Percentiles rank a stretch among this genome's conserved stretches.
These are phyloP conservation scores for Diaporthe citrichinensis DNA, from an alignment of 2,329 filamentous ascomycete species.

Conservation along the genomic window DNA sequence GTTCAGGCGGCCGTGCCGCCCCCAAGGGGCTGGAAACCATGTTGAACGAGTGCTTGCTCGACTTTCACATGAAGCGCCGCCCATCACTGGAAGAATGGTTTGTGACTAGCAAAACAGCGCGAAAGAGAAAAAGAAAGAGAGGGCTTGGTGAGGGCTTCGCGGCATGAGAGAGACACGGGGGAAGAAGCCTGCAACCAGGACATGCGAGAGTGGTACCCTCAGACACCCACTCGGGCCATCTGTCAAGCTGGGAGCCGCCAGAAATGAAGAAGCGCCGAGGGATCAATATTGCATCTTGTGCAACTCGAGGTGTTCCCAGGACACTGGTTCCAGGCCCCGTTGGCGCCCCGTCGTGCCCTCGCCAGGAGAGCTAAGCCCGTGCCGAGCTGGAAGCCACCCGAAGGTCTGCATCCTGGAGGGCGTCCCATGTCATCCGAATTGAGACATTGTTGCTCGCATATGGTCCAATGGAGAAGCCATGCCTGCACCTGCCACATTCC, in stretches of 20 bases:
- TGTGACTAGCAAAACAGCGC: not conserved
- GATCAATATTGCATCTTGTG: constrained; percentile 18
- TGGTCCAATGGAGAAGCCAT: not conserved
- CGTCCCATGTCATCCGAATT: constrained; percentile 2
- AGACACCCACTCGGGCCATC: constrained; percentile 1
- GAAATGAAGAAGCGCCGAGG: constrained; percentile 14
- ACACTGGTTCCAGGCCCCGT: not conserved
- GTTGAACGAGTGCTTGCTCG: constrained; percentile 8
- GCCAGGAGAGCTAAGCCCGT: not conserved
- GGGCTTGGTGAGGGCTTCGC: not conserved
- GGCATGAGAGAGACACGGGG: not conserved
- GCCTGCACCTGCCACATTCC: not conserved
- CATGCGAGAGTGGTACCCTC: not conserved
- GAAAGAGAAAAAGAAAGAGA: not conserved
- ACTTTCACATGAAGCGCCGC: not conserved
- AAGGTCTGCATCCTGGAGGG: not conserved
- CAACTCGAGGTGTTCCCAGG: constrained; percentile 13
- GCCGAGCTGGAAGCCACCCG: not conserved
- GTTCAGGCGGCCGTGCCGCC: not conserved
- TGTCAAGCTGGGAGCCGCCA: not conserved
- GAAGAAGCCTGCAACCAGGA: not conserved
- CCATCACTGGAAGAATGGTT: not conserved
- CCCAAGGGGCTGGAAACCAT: constrained; percentile 26
- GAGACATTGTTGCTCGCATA: constrained; percentile 18
- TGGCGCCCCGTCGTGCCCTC: not conserved